Percentiles rank a stretch among this genome's conserved stretches.
Conservation (phyloP, 345 rosid genomes). For the Salix brachista region DNA sequence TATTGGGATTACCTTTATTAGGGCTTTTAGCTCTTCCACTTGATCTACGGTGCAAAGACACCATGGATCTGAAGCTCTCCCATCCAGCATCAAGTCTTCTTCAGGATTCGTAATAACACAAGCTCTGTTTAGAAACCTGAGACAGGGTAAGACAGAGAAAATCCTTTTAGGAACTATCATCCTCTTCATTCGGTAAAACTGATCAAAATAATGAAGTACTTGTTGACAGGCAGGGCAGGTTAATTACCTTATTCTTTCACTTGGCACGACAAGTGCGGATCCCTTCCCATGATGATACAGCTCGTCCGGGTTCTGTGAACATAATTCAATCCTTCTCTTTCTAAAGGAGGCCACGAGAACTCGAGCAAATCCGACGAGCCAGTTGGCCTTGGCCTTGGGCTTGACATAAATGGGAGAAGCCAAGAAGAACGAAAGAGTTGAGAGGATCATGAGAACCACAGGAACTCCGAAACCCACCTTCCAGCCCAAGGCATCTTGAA, state of each 20-base stretch:
- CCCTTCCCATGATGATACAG: slow-evolving; percentile 17
- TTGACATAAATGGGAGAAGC: slow-evolving; percentile 41
- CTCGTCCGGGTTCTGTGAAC: slow-evolving; percentile 1
- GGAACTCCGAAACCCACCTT: slow-evolving; percentile 47
- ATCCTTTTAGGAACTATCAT: too few species aligned
- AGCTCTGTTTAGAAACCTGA: slow-evolving; percentile 71
- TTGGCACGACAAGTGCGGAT: slow-evolving; percentile 26
- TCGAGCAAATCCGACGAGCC: slow-evolving; percentile 40
- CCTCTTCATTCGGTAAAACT: too few species aligned
- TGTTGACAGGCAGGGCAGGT: too few species aligned
- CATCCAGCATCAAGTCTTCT: slow-evolving; percentile 50
- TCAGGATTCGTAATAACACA: slow-evolving; percentile 48
- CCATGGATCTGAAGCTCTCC: slow-evolving; percentile 66
- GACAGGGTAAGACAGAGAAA: background rate
- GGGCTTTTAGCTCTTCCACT: slow-evolving; percentile 77
- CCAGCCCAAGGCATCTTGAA: slow-evolving; percentile 51
- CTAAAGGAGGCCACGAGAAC: slow-evolving; percentile 35
- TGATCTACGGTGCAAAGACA: slow-evolving; percentile 66
- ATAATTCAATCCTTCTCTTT: slow-evolving; percentile 24
- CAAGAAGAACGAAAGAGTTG: slow-evolving; percentile 35
- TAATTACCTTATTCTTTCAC: slow-evolving; percentile 37
- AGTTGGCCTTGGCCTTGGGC: slow-evolving; percentile 26
- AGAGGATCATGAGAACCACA: slow-evolving; percentile 31
- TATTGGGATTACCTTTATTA: slow-evolving; percentile 57
- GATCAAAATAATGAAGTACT: too few species aligned